Percentiles rank a stretch among this genome's conserved stretches.
These are phyloP conservation scores for Amylostereum chailletii DNA, from an alignment of 1,284 basidiomycete genomes.

Conservation along the genomic window DNA sequence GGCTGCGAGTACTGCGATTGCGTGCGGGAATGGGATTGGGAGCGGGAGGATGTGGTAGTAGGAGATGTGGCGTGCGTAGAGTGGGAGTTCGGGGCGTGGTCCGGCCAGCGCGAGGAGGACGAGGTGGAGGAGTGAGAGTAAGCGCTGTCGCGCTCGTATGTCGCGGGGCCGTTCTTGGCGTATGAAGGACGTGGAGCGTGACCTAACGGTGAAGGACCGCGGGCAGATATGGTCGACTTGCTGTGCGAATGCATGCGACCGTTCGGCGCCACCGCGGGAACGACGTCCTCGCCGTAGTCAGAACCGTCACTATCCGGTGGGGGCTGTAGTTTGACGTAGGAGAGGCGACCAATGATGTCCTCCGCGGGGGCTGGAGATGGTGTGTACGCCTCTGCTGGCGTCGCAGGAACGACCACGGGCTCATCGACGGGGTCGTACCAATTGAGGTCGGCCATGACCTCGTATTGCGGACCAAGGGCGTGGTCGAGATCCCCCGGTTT, in stretches of 20 bases:
- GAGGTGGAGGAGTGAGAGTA: slow-evolving; percentile 19
- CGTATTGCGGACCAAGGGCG: slow-evolving; percentile 48
- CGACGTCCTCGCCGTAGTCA: slow-evolving; percentile 15
- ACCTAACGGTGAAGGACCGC: background rate
- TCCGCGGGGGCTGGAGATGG: slow-evolving; percentile 4
- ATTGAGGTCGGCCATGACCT: slow-evolving; percentile 49
- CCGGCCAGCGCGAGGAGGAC: slow-evolving; percentile 19
- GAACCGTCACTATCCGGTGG: slow-evolving; percentile 16
- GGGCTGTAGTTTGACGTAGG: background rate
- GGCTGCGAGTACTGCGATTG: too few relatives aligned
- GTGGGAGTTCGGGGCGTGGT: slow-evolving; percentile 24
- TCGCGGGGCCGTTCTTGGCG: slow-evolving; percentile 4
- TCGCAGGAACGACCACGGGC: slow-evolving; percentile 16
- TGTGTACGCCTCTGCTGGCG: background rate
- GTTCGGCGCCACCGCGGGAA: background rate
- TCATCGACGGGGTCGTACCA: slow-evolving; percentile 22
- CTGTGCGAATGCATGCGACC: background rate
- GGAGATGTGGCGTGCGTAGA: slow-evolving; percentile 22
- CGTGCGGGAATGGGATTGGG: slow-evolving; percentile 24
- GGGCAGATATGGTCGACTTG: slow-evolving; percentile 1
- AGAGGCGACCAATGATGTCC: too few relatives aligned
- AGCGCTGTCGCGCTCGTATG: slow-evolving; percentile 11
- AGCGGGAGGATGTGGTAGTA: slow-evolving; percentile 25
- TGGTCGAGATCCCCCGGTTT: slow-evolving; percentile 84
- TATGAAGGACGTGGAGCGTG: slow-evolving; percentile 7